Evolutionary conservation across 1,284 basidiomycete species (phyloP).

Genomic region (Puccinia hordei): DNA sequence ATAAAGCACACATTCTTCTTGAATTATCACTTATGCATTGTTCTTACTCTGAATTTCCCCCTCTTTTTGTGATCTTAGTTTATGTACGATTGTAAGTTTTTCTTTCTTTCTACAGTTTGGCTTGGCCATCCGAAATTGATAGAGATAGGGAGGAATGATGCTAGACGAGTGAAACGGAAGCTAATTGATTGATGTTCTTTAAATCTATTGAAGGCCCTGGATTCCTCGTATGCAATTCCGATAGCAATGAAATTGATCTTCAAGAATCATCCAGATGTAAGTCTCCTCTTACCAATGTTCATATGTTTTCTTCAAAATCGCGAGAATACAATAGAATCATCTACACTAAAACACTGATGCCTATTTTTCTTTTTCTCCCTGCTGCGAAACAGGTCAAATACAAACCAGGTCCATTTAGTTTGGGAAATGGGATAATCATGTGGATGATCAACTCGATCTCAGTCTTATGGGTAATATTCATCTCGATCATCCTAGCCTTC

Average conservation of each 20-base stretch:
- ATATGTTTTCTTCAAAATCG: background rate
- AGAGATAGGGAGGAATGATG: too few species aligned
- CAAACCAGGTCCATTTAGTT: conserved; percentile 86
- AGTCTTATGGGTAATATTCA: conserved; percentile 63
- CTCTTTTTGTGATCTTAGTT: background rate
- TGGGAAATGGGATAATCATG: conserved; percentile 74
- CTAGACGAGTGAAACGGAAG: background rate
- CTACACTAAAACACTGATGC: too few species aligned
- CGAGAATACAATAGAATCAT: background rate
- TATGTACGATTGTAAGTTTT: conserved; percentile 29
- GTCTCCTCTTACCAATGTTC: background rate
- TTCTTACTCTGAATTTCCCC: background rate
- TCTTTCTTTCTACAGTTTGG: background rate
- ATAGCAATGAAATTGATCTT: conserved; percentile 67
- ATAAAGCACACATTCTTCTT: too few species aligned
- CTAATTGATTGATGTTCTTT: background rate
- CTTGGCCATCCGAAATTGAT: background rate
- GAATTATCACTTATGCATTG: too few species aligned
- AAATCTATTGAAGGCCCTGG: conserved; percentile 48
- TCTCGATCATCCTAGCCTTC: conserved; percentile 65
- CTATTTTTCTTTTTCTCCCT: background rate
- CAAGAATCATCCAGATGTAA: conserved; percentile 72
- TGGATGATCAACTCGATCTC: conserved; percentile 69
- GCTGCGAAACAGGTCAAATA: conserved; percentile 64
- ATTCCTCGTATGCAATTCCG: conserved; percentile 70